Evolutionary conservation across 2,329 filamentous ascomycete genomes (phyloP).

Genomic region (Fusarium euwallaceae): DNA sequence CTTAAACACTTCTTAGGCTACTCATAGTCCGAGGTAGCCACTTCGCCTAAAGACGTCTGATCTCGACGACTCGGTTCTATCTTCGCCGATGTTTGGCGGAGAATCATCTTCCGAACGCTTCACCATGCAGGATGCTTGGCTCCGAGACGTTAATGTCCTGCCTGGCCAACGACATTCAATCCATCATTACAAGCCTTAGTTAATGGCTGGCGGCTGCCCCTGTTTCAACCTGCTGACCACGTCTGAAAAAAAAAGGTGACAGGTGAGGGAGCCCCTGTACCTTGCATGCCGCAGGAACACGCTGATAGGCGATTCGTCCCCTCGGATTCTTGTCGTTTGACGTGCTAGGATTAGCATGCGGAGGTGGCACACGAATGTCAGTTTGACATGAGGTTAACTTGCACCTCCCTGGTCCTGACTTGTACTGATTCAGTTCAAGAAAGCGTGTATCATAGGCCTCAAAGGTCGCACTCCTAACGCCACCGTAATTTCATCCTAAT

Average conservation of each 20-base stretch:
- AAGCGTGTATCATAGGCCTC: background rate
- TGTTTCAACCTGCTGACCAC: background rate
- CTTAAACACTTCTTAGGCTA: background rate
- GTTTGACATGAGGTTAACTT: background rate
- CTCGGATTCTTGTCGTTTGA: background rate
- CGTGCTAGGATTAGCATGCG: background rate
- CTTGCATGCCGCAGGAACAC: background rate
- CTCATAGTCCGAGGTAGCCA: background rate
- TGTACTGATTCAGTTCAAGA: background rate
- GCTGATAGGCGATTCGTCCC: background rate
- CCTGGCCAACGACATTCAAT: background rate
- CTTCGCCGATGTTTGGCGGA: background rate
- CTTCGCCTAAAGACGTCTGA: background rate
- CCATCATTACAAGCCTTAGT: background rate
- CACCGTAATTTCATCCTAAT: background rate
- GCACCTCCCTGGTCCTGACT: background rate
- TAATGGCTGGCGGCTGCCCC: background rate
- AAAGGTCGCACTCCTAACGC: background rate
- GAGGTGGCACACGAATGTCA: background rate
- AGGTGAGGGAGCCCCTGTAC: background rate
- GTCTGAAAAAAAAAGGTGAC: background rate
- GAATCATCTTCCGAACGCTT: background rate
- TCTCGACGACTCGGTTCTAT: background rate
- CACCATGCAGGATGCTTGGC: background rate
- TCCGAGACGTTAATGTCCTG: background rate